phyloP scores from a whole-genome alignment of 2,329 filamentous ascomycete species.

The Exophiala sp. region DNA sequence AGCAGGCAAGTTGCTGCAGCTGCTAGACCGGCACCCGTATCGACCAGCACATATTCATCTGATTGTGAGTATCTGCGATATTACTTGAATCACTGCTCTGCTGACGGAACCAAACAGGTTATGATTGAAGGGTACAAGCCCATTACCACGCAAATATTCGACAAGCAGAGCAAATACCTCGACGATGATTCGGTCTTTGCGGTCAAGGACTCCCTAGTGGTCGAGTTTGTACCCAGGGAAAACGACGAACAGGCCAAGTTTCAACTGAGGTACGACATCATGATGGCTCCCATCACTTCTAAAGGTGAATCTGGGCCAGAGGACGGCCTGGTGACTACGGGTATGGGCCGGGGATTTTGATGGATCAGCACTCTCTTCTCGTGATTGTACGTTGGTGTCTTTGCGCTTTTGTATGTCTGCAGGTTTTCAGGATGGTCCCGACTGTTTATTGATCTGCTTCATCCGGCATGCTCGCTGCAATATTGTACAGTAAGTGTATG shows the following conservation, averaged over 20 bases:
- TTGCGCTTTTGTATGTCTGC: too few species aligned
- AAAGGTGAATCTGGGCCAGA: constrained; percentile 41
- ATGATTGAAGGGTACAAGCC: constrained; percentile 57
- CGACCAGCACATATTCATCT: constrained; percentile 60
- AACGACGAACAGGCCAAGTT: constrained; percentile 48
- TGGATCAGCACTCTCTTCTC: too few species aligned
- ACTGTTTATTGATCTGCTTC: too few species aligned
- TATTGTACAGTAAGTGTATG: too few species aligned
- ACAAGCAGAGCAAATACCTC: constrained; percentile 59
- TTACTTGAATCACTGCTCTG: not conserved
- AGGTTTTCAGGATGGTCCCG: too few species aligned
- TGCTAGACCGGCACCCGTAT: constrained; percentile 57
- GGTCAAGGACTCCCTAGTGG: constrained; percentile 53
- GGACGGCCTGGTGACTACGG: constrained; percentile 41
- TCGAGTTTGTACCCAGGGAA: constrained; percentile 51
- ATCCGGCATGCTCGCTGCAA: too few species aligned
- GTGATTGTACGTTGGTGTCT: not conserved
- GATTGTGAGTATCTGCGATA: constrained; percentile 41
- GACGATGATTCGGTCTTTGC: constrained; percentile 55
- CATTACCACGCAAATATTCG: constrained; percentile 73
- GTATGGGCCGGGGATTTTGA: constrained; percentile 2
- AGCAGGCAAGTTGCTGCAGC: constrained; percentile 51
- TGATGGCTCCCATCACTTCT: constrained; percentile 33
- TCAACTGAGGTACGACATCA: constrained; percentile 51
- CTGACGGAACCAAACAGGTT: constrained; percentile 36